Base-by-base conservation (phyloP, 495 filamentous ascomycete species). In the Articulospora tetracladia region DNA sequence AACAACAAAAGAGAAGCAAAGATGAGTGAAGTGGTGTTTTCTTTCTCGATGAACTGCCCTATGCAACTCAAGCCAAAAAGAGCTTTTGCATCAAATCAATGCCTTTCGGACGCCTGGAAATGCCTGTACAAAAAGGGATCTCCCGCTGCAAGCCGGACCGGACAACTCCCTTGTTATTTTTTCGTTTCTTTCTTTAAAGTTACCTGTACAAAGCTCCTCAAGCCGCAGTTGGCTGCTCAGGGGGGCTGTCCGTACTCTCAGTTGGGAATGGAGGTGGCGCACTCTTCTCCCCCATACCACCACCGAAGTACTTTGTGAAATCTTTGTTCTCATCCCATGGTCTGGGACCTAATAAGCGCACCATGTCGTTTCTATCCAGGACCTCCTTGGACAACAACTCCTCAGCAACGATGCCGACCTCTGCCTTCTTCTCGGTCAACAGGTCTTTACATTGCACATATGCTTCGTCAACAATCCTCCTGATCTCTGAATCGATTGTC, bases 381-480 rank as follows among this genome's bases (percentile, higher is more conserved):
- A 97, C 86, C 77, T 98, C 94, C 80, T 97, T 98, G 58, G 74
- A 80, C 59, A 98, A 75, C 55, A 98, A 74, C 75, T 98, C 94
- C 77, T 98, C 95, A 0, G 94, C 94, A 13, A 98, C 86, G 13
- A 97, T 72, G 2, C 89, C 92, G 41, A 98, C 75, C 71, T 96
- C 90, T 66, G 84, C 81, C 81, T 96, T 93, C 83, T 89, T 94
- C 72, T 87, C 88, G 0, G 76, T 82, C 50, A 98, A 77, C 24
- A 98, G 80, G 41, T 89, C 85, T 69, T 82, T 86, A 77, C 94
- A 98, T 74, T 93, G 87, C 67, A 86, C 85, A 76, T 98, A 94
- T 1, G 94, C 94, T 69, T 93, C 86, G 64, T 92, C 88, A 41
- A 98, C 82, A 62, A 98, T 96, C 36, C 88, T 82, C 53, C 89